These are phyloP conservation scores for Aureobasidium sp. DNA, from an alignment of 2,329 filamentous ascomycete genomes.

Conservation along the genomic window DNA sequence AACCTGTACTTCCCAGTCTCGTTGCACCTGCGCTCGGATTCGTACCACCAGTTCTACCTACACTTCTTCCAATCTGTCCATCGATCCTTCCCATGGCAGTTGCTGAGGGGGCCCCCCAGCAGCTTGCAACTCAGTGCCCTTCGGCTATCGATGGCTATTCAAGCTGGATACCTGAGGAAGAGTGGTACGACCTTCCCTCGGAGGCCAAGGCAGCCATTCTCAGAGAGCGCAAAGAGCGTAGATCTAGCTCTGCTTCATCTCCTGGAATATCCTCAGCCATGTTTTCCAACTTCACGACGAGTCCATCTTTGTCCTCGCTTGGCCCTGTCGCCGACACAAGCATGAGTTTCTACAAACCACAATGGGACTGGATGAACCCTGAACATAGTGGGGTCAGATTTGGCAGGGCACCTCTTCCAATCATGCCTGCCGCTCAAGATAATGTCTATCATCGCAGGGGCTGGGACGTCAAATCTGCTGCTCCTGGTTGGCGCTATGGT, in stretches of 20 bases:
- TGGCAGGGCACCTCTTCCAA: slow-evolving; percentile 11
- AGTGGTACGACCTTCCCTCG: not conserved
- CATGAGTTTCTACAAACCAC: not conserved
- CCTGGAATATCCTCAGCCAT: not conserved
- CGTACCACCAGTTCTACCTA: not conserved
- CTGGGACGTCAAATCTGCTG: slow-evolving; percentile 18
- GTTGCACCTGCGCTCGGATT: not conserved
- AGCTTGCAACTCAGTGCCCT: not conserved
- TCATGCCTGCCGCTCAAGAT: not conserved
- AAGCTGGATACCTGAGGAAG: not conserved
- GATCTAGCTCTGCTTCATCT: slow-evolving; percentile 6
- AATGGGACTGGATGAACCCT: not conserved
- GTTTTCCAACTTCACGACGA: not conserved
- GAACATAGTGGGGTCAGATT: not conserved
- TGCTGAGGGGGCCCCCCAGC: not conserved
- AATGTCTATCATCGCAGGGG: slow-evolving; percentile 4
- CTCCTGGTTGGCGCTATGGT: slow-evolving; percentile 21
- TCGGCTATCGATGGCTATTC: not conserved
- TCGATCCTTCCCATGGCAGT: not conserved
- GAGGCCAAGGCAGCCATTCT: not conserved
- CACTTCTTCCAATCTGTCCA: not conserved
- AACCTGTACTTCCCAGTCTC: not conserved
- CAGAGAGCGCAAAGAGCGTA: not conserved
- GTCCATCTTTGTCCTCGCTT: not conserved
- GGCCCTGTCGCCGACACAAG: not conserved